Conservation (phyloP, 305 asterid species). For the Fraxinus sp. region DNA sequence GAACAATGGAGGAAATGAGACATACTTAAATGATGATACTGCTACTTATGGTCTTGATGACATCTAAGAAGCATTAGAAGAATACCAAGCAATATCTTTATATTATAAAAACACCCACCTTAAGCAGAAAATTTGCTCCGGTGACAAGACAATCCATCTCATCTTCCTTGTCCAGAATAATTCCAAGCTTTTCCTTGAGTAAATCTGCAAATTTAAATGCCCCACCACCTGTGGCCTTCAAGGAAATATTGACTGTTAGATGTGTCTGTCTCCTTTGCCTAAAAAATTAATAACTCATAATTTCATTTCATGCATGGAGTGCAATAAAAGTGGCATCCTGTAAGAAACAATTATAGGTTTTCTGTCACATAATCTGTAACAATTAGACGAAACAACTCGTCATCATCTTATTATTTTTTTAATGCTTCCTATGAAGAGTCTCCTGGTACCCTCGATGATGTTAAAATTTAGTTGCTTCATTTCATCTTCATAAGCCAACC, state of each 20-base stretch:
- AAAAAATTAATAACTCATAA: conserved; percentile 7
- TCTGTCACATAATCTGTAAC: conserved; percentile 6
- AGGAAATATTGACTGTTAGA: conserved; percentile 23
- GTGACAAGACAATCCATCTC: conserved; percentile 95
- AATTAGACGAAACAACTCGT: not conserved
- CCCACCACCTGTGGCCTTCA: conserved; percentile 99
- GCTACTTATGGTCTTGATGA: not conserved
- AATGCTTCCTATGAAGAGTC: not conserved
- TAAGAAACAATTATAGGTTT: not conserved
- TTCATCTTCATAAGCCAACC: not conserved
- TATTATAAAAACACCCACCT: conserved; percentile 49
- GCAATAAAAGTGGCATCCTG: not conserved
- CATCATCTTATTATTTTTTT: not conserved
- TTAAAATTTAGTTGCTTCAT: not conserved
- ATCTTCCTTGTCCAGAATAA: conserved; percentile 84
- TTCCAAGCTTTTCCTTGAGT: conserved; percentile 82
- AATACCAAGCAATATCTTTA: not conserved
- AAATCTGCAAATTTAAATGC: conserved; percentile 87
- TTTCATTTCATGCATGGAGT: conserved; percentile 5
- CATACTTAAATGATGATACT: not conserved
- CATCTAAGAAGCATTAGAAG: not conserved
- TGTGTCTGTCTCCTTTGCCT: conserved; percentile 3
- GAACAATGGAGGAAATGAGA: not conserved
- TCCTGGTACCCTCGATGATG: not conserved
- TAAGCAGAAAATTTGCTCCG: conserved; percentile 90